Evolutionary conservation across 2,329 filamentous ascomycete species (phyloP).

Genomic region (Alternaria gaisen): DNA sequence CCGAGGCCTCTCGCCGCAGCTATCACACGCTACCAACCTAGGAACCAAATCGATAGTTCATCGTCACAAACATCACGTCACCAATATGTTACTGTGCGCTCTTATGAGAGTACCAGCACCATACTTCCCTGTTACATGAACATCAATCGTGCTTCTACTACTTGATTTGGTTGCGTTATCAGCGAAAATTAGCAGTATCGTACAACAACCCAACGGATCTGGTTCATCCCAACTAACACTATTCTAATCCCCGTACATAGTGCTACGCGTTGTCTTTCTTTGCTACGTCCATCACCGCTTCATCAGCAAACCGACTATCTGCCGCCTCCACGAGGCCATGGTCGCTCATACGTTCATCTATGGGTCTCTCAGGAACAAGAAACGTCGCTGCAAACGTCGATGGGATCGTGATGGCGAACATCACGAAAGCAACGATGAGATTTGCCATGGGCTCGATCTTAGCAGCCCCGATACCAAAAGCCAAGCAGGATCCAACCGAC

Average conservation of each 20-base stretch:
- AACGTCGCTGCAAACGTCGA: background rate
- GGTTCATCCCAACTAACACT: background rate
- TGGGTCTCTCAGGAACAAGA: background rate
- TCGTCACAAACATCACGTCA: background rate
- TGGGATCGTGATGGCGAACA: conserved; percentile 55
- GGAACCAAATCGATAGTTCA: background rate
- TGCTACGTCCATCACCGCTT: conserved; percentile 20
- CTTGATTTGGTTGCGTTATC: too few relatives aligned
- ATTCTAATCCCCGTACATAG: background rate
- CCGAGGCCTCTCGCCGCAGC: conserved; percentile 15
- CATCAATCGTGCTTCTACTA: too few relatives aligned
- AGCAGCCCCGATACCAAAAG: conserved; percentile 61
- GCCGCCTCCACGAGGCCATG: conserved; percentile 1
- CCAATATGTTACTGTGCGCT: background rate
- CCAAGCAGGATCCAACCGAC: conserved; percentile 29
- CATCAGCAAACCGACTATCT: conserved; percentile 9
- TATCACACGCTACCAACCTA: background rate
- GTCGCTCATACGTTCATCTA: background rate
- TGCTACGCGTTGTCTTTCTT: background rate
- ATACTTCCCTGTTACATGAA: too few relatives aligned
- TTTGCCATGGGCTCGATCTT: conserved; percentile 59
- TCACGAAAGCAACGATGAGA: conserved; percentile 58
- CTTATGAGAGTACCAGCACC: background rate
- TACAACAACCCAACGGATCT: background rate
- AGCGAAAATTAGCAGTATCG: too few relatives aligned